Evolutionary conservation across 164 flowering plant species (phyloP).

Genomic region (Vitis rotundifolia): DNA sequence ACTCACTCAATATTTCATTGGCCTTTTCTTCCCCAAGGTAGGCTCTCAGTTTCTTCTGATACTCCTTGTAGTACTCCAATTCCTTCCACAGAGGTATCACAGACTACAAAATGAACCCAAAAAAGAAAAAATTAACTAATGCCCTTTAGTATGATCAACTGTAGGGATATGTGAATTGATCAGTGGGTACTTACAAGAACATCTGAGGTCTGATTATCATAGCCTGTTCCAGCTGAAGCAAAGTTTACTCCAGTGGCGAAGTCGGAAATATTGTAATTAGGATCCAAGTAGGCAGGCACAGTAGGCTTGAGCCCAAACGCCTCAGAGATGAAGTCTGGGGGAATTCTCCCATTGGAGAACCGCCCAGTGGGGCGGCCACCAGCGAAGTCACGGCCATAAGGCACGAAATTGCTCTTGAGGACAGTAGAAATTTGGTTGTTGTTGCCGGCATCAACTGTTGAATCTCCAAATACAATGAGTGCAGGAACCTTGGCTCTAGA

Average conservation of each 20-base stretch:
- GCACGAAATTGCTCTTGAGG: constrained; percentile 49
- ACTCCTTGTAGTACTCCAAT: constrained; percentile 56
- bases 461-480: constrained; percentile 53
- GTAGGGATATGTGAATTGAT: too few relatives aligned
- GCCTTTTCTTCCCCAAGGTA: constrained; percentile 40
- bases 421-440: constrained; percentile 46
- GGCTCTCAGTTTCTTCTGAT: constrained; percentile 39
- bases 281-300: constrained; percentile 58
- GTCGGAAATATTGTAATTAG: constrained; percentile 38
- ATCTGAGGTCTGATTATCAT: constrained; percentile 50
- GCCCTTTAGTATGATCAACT: too few relatives aligned
- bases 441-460: constrained; percentile 56
- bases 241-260: constrained; percentile 57
- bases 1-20: constrained; percentile 24
- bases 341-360: constrained; percentile 52
- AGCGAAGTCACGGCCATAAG: constrained; percentile 50
- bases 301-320: constrained; percentile 41
- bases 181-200: constrained; percentile 38
- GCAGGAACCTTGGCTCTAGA: constrained; percentile 36
- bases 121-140: background rate
- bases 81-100: constrained; percentile 63
- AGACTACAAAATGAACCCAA: constrained; percentile 25
- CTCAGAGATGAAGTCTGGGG: constrained; percentile 52
- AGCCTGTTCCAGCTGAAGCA: constrained; percentile 69
- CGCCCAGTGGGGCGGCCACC: constrained; percentile 52